These are phyloP conservation scores for Mariannaea sp. DNA, from an alignment of 2,329 filamentous ascomycete species.

Conservation along the genomic window DNA sequence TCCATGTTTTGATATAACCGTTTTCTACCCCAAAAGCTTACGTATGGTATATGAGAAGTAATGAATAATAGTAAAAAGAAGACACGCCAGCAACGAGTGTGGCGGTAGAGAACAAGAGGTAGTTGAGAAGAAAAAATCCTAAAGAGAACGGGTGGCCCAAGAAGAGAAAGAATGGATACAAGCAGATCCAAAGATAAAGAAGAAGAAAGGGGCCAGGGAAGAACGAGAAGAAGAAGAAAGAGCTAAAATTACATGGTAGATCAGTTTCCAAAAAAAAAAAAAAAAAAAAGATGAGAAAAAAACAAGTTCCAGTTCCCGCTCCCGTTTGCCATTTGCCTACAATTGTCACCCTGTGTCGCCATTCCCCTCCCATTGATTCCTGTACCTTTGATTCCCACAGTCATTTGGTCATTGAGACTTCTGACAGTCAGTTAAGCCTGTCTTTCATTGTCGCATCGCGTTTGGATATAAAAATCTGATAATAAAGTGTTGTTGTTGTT, in stretches of 20 bases:
- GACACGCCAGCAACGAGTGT: slow-evolving; percentile 24
- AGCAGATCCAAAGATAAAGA: slow-evolving; percentile 17
- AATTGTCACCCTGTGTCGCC: neutral
- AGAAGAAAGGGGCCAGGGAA: neutral
- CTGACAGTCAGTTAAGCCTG: neutral
- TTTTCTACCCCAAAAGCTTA: slow-evolving; percentile 38
- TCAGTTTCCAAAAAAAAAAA: slow-evolving; percentile 16
- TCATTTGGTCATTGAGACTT: slow-evolving; percentile 18
- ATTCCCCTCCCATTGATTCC: neutral
- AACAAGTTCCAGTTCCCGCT: slow-evolving; percentile 14
- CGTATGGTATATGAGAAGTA: slow-evolving; percentile 34
- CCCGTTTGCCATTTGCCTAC: slow-evolving; percentile 5
- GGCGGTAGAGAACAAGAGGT: slow-evolving; percentile 17
- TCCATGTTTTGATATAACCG: slow-evolving; percentile 39
- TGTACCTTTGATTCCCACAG: slow-evolving; percentile 13
- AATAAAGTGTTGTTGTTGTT: slow-evolving; percentile 11
- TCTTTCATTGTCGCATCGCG: slow-evolving; percentile 16
- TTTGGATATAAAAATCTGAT: neutral
- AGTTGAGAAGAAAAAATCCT: slow-evolving; percentile 16
- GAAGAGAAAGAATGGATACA: slow-evolving; percentile 21
- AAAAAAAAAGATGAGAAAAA: too few species aligned
- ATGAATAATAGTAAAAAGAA: slow-evolving; percentile 19
- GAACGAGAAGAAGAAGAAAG: slow-evolving; percentile 10
- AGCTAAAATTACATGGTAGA: slow-evolving; percentile 27
- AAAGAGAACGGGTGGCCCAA: slow-evolving; percentile 11